These are phyloP conservation scores for Russula brevipes DNA, from an alignment of 768 basidiomycete genomes.

Conservation along the genomic window DNA sequence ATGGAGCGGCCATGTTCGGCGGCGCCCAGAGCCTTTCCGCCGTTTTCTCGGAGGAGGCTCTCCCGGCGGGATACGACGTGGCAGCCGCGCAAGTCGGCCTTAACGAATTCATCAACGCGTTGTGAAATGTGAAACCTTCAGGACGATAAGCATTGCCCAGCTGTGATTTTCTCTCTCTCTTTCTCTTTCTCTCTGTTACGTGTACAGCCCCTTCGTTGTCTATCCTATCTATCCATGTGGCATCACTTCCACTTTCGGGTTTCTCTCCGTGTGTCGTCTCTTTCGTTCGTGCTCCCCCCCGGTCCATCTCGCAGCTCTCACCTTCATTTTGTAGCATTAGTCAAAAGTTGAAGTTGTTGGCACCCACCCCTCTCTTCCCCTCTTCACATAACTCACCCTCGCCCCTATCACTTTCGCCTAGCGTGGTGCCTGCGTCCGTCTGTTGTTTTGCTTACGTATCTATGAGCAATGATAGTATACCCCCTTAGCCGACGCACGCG, in stretches of 20 bases:
- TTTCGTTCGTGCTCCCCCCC: neutral
- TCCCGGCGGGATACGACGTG: slow-evolving; percentile 15
- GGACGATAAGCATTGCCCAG: slow-evolving; percentile 1
- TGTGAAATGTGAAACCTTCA: neutral
- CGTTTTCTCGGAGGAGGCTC: slow-evolving; percentile 1
- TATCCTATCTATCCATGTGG: neutral
- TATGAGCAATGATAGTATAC: slow-evolving; percentile 16
- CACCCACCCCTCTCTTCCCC: neutral
- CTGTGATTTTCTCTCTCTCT: neutral
- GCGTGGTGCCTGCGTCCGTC: slow-evolving; percentile 10
- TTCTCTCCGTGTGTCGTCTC: neutral
- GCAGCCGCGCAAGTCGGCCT: slow-evolving; percentile 9
- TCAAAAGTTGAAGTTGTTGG: slow-evolving; percentile 16
- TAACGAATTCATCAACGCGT: slow-evolving; percentile 18
- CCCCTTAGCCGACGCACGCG: neutral
- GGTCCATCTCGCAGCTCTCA: slow-evolving; percentile 9
- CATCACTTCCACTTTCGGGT: neutral
- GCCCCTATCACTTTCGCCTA: neutral
- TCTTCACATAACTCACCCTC: neutral
- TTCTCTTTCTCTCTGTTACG: neutral
- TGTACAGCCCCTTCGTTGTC: neutral
- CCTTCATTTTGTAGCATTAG: slow-evolving; percentile 23
- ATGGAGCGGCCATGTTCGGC: neutral
- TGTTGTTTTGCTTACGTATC: slow-evolving; percentile 3
- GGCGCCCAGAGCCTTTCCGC: neutral